Base-by-base conservation (phyloP, 805 yeast genomes). In the Candida corydali region DNA sequence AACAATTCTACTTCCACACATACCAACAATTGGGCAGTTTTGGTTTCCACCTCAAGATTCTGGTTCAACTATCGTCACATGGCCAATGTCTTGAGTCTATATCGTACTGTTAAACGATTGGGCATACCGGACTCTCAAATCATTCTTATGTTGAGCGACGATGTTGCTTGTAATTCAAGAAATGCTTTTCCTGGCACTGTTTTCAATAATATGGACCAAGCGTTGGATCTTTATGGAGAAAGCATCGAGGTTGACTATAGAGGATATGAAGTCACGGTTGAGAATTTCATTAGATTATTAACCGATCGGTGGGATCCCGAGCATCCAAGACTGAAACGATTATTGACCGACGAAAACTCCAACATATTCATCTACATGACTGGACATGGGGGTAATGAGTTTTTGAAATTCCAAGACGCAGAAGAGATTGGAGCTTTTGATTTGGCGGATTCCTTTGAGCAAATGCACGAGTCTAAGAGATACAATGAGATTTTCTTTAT, bases 121-220 rank as follows among this genome's bases (percentile, higher is more conserved):
- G 99, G 98, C 2, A 93, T 93, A 17, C 99, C 99, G 0, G 98
- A 93, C 63, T 88, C 96, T 2, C 98, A 93, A 55, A 93, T 93
- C 55, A 89, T 93, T 30, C 67, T 93, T 49, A 93, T 93, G 98
- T 65, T 93, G 36, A 84, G 96, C 30, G 99, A 93, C 61, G 99
- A 93, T 57, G 84, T 91, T 34, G 96, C 98, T 3, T 93, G 99
- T 59, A 93, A 93, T 56, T 88, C 98, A 3, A 70, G 99, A 46
- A 93, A 93, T 57, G 81, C 96, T 24, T 91, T 87, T 52, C 96
- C 97, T 0, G 99, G 96, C 1, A 83, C 95, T 3, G 96, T 93
- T 5, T 93, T 83, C 73, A 93, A 93, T 56, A 91, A 89, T 55
- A 86, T 84, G 55, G 95, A 88, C 58, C 82, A 95, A 52, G 93